These are phyloP conservation scores for Arachnomyces sp. DNA, from an alignment of 2,329 filamentous ascomycete species.

Conservation along the genomic window DNA sequence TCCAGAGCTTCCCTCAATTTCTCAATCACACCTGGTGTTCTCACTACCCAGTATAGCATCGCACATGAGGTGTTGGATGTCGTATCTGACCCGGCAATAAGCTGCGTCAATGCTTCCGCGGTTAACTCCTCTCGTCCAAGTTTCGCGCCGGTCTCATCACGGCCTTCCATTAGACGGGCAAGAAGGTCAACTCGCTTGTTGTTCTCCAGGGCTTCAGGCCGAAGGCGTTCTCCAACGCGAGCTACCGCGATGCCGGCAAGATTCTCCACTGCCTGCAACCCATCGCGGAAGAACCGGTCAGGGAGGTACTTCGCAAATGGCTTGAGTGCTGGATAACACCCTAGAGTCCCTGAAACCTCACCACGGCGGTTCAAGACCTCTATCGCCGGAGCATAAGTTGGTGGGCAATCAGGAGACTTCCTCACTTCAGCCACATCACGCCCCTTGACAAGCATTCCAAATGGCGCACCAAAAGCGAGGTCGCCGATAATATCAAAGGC, in stretches of 20 bases:
- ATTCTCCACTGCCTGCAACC: constrained; percentile 66
- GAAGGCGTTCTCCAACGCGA: constrained; percentile 65
- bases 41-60: constrained; percentile 66
- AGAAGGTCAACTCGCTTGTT: constrained; percentile 71
- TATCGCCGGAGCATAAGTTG: constrained; percentile 69
- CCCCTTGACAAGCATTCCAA: constrained; percentile 74
- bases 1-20: constrained; percentile 75
- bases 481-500: constrained; percentile 56
- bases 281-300: constrained; percentile 72
- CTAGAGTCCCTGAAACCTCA: constrained; percentile 75
- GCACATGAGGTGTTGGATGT: constrained; percentile 73
- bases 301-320: constrained; percentile 74
- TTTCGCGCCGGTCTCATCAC: constrained; percentile 68
- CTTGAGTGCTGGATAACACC: constrained; percentile 65
- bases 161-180: constrained; percentile 74
- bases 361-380: constrained; percentile 83
- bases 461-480: constrained; percentile 65
- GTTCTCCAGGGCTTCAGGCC: constrained; percentile 53
- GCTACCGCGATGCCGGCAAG: constrained; percentile 84
- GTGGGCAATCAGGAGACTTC: constrained; percentile 50
- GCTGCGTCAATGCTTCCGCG: constrained; percentile 79
- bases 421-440: constrained; percentile 70
- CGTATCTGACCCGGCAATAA: constrained; percentile 64
- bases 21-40: constrained; percentile 60
- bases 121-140: constrained; percentile 74